Conservation (phyloP, 2,329 filamentous ascomycete genomes). For the Fusarium sp. region DNA sequence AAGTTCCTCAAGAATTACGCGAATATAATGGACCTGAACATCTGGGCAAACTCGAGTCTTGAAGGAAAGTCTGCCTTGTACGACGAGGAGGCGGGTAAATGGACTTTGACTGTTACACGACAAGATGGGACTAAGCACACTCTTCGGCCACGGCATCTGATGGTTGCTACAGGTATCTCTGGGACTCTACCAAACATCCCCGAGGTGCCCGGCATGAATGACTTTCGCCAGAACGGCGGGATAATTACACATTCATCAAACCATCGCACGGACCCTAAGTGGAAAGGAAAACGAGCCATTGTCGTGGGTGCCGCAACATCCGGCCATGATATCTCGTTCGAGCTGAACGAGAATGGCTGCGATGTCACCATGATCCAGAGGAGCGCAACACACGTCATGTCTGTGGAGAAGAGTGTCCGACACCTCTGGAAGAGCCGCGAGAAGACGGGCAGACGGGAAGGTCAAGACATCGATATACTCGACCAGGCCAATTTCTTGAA, state of each 20-base stretch:
- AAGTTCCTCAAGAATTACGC: background rate
- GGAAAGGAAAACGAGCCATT: background rate
- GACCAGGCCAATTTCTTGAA: background rate
- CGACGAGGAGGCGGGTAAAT: background rate
- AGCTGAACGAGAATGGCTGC: background rate
- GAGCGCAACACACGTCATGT: background rate
- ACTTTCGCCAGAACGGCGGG: background rate
- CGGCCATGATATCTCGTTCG: background rate
- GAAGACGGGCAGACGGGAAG: background rate
- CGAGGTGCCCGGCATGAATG: background rate
- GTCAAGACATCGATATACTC: background rate
- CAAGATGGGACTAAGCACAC: background rate
- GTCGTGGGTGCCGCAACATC: background rate
- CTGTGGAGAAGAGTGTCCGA: background rate
- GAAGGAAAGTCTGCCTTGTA: background rate
- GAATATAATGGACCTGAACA: background rate
- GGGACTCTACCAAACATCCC: background rate
- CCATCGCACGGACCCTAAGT: background rate
- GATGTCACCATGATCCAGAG: background rate
- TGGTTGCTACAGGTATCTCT: background rate
- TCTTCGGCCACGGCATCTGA: background rate
- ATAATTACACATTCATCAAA: background rate
- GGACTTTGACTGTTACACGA: background rate
- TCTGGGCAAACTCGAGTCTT: background rate
- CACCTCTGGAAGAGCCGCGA: background rate